Percentiles rank a stretch among this genome's conserved stretches.
These are phyloP conservation scores for Panicum virgatum DNA, from an alignment of 202 grass and related monocot genomes.

Conservation along the genomic window DNA sequence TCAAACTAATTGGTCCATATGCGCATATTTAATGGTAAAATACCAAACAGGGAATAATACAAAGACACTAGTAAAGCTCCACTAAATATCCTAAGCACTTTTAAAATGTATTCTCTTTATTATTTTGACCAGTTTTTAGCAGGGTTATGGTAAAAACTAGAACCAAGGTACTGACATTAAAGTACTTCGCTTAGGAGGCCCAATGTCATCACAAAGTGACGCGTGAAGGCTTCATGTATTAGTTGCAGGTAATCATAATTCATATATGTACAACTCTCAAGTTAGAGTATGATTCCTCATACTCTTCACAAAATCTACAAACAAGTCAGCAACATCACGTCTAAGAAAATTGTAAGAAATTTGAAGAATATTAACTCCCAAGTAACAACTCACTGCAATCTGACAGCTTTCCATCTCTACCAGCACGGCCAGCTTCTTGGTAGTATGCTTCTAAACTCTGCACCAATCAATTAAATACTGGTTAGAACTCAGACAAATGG, in stretches of 20 bases:
- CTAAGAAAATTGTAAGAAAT: not conserved
- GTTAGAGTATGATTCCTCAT: not conserved
- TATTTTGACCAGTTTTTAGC: not conserved
- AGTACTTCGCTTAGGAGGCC: not conserved
- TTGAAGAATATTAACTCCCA: conserved; percentile 36
- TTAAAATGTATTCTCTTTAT: not conserved
- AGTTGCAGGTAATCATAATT: conserved; percentile 16
- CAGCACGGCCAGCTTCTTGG: conserved; percentile 95
- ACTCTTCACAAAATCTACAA: conserved; percentile 13
- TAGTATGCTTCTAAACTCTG: conserved; percentile 99
- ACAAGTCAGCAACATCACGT: not conserved
- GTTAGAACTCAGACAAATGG: conserved; percentile 36
- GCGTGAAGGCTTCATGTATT: not conserved
- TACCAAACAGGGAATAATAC: not conserved
- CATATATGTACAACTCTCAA: conserved; percentile 6
- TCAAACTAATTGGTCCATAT: too few relatives aligned
- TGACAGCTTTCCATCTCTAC: conserved; percentile 84
- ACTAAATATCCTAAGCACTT: not conserved
- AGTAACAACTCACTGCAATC: conserved; percentile 81
- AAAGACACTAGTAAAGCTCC: not conserved
- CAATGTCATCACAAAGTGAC: not conserved
- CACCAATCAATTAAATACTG: conserved; percentile 33
- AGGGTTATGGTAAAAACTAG: not conserved
- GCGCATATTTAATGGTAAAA: not conserved
- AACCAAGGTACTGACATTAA: not conserved